These are phyloP conservation scores for Begonia peltatifolia DNA, from an alignment of 306 rosid species.

Conservation along the genomic window DNA sequence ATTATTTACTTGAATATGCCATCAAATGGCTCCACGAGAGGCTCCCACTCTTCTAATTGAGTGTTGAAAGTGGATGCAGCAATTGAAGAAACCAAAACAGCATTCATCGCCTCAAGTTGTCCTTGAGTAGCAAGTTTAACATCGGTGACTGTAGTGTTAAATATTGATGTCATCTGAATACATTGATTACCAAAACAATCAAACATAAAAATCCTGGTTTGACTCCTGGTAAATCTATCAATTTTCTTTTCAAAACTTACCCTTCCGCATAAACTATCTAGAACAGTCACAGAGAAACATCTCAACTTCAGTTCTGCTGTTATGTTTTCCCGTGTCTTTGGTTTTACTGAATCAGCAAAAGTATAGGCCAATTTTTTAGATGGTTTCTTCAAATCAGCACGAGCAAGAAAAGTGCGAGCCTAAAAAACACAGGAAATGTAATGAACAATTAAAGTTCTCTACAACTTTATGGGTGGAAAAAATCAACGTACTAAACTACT, in stretches of 20 bases:
- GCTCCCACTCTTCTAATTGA: slow-evolving; percentile 96
- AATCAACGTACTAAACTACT: too few relatives aligned
- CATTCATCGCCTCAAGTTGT: slow-evolving; percentile 74
- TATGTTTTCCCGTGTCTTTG: slow-evolving; percentile 69
- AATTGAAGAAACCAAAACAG: slow-evolving; percentile 80
- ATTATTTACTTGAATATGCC: slow-evolving; percentile 79
- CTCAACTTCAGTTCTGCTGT: slow-evolving; percentile 88
- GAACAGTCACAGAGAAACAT: slow-evolving; percentile 67
- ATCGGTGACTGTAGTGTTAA: slow-evolving; percentile 78
- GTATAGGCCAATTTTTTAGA: slow-evolving; percentile 71
- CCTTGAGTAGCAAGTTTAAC: slow-evolving; percentile 94
- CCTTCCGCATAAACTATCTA: slow-evolving; percentile 93
- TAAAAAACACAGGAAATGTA: slow-evolving; percentile 21
- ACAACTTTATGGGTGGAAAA: too few relatives aligned
- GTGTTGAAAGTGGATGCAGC: slow-evolving; percentile 96
- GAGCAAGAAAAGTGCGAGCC: slow-evolving; percentile 94
- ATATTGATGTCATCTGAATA: slow-evolving; percentile 82
- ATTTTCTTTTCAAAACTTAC: slow-evolving; percentile 22
- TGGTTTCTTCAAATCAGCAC: slow-evolving; percentile 73
- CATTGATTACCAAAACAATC: slow-evolving; percentile 9
- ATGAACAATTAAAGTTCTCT: neutral
- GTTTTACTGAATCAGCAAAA: slow-evolving; percentile 72
- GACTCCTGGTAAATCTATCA: neutral
- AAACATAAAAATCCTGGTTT: slow-evolving; percentile 8
- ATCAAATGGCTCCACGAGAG: slow-evolving; percentile 92